These are phyloP conservation scores for Parachaetomium inaequale DNA, from an alignment of 495 filamentous ascomycete genomes.

Conservation along the genomic window DNA sequence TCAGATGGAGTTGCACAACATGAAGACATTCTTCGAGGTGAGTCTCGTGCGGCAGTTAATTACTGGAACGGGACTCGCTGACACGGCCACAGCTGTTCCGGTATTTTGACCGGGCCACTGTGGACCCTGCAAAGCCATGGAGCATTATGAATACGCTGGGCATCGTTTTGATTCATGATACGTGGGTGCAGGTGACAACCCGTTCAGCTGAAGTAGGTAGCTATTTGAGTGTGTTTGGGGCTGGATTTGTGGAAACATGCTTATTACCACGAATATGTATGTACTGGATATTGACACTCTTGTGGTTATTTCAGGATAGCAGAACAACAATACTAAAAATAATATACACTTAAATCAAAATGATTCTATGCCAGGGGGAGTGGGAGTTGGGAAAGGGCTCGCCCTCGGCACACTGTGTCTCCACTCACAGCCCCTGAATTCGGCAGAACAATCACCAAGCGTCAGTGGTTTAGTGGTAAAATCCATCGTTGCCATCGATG, in stretches of 20 bases:
- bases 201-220: too few species aligned
- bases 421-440: neutral
- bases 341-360: too few species aligned
- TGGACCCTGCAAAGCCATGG: constrained; percentile 45
- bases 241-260: too few species aligned
- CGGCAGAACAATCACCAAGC: neutral
- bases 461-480: constrained; percentile 45
- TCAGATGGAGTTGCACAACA: constrained; percentile 45
- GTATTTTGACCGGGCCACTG: constrained; percentile 47
- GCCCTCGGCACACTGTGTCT: too few species aligned
- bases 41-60: neutral
- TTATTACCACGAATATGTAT: too few species aligned
- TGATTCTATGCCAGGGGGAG: too few species aligned
- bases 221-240: too few species aligned
- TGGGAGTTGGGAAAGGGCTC: too few species aligned
- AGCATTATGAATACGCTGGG: constrained; percentile 7
- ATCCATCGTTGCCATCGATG: constrained; percentile 49
- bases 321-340: too few species aligned
- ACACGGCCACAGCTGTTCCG: constrained; percentile 40
- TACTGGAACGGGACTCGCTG: neutral
- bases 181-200: constrained; percentile 21
- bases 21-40: constrained; percentile 53
- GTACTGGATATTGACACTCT: too few species aligned
- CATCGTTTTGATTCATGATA: constrained; percentile 19
- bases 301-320: too few species aligned